A percentile compares a stretch with the other conserved stretches of the same genome.
phyloP scores from a whole-genome alignment of 257 asterid genomes.

The Oldenlandia corymbosa region DNA sequence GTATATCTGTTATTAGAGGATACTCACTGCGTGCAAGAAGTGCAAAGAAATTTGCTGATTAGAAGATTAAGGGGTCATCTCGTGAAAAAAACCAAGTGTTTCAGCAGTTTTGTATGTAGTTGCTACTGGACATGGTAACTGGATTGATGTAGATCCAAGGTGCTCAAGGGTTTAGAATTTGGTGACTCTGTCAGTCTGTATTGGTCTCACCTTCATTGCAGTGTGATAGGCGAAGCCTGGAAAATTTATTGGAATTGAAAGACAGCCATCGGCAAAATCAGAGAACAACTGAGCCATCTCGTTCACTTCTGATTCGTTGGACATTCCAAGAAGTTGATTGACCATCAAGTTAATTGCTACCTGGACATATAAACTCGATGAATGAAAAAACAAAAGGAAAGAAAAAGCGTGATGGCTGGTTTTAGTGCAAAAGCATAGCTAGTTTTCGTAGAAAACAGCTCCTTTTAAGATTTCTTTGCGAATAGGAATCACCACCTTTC shows the following conservation, averaged over 20 bases:
- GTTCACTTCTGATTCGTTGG: conserved; percentile 72
- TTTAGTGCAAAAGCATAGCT: neutral
- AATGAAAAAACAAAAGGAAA: too few species aligned
- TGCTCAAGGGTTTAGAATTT: neutral
- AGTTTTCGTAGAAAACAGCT: neutral
- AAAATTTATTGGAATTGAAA: conserved; percentile 69
- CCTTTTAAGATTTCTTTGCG: neutral
- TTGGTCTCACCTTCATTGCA: conserved; percentile 75
- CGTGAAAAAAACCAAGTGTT: neutral
- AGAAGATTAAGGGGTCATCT: neutral
- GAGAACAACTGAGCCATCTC: conserved; percentile 76
- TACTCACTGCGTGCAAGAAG: neutral
- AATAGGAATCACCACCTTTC: conserved; percentile 42
- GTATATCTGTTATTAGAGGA: neutral
- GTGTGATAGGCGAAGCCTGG: conserved; percentile 82
- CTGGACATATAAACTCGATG: too few species aligned
- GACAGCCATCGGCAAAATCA: conserved; percentile 88
- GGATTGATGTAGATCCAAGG: neutral
- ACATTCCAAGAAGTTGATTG: conserved; percentile 80
- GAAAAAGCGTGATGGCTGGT: neutral
- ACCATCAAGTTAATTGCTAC: conserved; percentile 87
- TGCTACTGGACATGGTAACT: neutral
- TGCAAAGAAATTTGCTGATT: neutral
- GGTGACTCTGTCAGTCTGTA: neutral
- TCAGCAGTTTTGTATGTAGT: neutral